phyloP scores from a whole-genome alignment of 2,329 filamentous ascomycete species.

The Neocatenulostroma microsporum region DNA sequence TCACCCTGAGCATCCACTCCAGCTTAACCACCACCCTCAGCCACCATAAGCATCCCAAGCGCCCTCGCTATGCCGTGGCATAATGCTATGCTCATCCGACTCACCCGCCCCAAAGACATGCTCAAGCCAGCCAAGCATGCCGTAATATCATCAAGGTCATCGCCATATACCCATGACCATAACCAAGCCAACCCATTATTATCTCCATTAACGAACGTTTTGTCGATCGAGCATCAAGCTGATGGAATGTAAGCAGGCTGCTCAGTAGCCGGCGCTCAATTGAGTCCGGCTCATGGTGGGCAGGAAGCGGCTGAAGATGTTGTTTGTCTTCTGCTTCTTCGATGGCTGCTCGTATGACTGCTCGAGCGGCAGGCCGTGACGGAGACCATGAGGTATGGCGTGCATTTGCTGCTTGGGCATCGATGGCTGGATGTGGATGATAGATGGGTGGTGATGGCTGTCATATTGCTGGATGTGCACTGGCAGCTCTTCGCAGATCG shows the following conservation, averaged over 20 bases:
- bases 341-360: conserved; percentile 24
- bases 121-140: conserved; percentile 11
- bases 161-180: conserved; percentile 3
- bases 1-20: too few relatives aligned
- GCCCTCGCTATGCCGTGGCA: conserved; percentile 18
- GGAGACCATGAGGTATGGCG: conserved; percentile 8
- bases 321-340: conserved; percentile 31
- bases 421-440: conserved; percentile 37
- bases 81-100: conserved; percentile 2
- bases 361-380: conserved; percentile 21
- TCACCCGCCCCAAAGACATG: conserved; percentile 3
- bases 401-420: conserved; percentile 18
- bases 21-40: not conserved
- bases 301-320: conserved; percentile 32
- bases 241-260: not conserved
- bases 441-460: conserved; percentile 32
- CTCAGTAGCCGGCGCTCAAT: conserved; percentile 6
- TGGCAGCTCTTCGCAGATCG: conserved; percentile 21
- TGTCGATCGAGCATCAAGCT: conserved; percentile 4
- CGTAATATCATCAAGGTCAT: conserved; percentile 11
- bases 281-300: conserved; percentile 21
- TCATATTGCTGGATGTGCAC: conserved; percentile 36
- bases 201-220: conserved; percentile 3
- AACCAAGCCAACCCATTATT: not conserved
- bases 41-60: not conserved